Evolutionary conservation across 805 yeast species (phyloP), one percentile per base, ranked within the genome.

Genomic region (Candida taoyuanica): DNA sequence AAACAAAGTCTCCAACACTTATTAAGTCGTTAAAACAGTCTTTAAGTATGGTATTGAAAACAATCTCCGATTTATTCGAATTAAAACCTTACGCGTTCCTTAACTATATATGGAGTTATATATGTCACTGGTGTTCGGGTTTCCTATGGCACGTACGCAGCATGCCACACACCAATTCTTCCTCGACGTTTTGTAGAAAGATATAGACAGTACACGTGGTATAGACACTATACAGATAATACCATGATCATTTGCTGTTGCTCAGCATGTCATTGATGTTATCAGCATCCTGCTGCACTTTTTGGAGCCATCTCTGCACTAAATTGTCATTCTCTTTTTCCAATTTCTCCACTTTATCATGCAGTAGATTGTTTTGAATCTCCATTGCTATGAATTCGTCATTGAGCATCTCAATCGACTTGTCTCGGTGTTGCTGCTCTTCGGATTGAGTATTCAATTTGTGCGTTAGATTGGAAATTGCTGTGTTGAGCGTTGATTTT

Each of bases 351-450:
- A 70, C 58, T 33, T 56, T 58, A 17, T 55, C 59, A 28, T 56
- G 52, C 15, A 67, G 42, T 6, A 67, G 33, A 39, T 66, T 67
- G 37, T 60, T 64, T 52, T 81, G 88, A 29, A 85, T 77, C 36
- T 76, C 73, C 43, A 69, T 52, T 1, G 79, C 70, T 15, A 85
- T 64, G 20, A 80, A 63, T 50, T 85, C 93, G 52, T 85, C 89
- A 42, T 80, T 81, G 30, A 81, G 57, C 23, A 70, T 62, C 43
- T 76, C 84, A 15, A 78, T 69, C 5, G 79, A 70, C 47, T 71
- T 71, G 36, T 77, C 70, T 56, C 78, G 79, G 19, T 69, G 59
- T 1, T 46, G 40, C n/a, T 52, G 43, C 27, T 58, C 63, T 24
- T 58, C 59, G 2, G 42, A 30, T 30, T 55, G 50, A 11, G 43